Evolutionary conservation across 345 rosid species (phyloP), one percentile per base, ranked within the genome.

Genomic region (Linum trigynum): DNA sequence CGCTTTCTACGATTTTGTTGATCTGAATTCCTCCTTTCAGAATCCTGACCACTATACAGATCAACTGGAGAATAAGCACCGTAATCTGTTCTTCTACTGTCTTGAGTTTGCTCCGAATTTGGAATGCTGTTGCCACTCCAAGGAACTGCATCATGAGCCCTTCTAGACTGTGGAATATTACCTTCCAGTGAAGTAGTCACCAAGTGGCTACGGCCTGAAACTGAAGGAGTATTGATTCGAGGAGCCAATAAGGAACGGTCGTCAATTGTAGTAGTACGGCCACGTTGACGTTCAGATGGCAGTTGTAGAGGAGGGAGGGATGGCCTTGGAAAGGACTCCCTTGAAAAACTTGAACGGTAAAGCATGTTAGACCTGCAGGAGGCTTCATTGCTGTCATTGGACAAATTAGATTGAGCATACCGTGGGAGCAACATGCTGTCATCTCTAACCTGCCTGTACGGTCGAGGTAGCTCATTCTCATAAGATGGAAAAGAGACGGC

Each of bases 371-470:
- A 61, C 62, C 63, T 64, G 65, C 62, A 14, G 43, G 73, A 72
- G 69, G 50, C 17, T 56, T 75, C 70, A 71, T 42, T 39, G 61
- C 45, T 64, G 36, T 70, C 57, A 57, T 53, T 17, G 43, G 58
- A 67, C 7, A 65, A 62, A 17, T 40, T 68, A 69, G 71, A 41
- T 58, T 61, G 35, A 60, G 55, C 51, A 75, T 67, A 59, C 38
- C 61, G 57, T 23, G 32, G 32, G 32, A 23, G 32, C 74, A 2
- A 43, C 59, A 55, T 65, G 61, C 53, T 53, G 55, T 69, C 7
- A 55, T 50, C 67, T 71, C 66, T 66, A 36, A 53, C 59, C 61
- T 75, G 79, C 43, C 63, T 57, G 59, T 15, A 17, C 66, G 75
- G 75, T 65, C 16, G 67, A 36, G 37, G 61, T 16, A 67, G 41